A percentile compares a stretch with the other conserved stretches of the same genome.
Evolutionary conservation across 2,329 filamentous ascomycete species (phyloP).

Genomic region (Onygenales sp.): DNA sequence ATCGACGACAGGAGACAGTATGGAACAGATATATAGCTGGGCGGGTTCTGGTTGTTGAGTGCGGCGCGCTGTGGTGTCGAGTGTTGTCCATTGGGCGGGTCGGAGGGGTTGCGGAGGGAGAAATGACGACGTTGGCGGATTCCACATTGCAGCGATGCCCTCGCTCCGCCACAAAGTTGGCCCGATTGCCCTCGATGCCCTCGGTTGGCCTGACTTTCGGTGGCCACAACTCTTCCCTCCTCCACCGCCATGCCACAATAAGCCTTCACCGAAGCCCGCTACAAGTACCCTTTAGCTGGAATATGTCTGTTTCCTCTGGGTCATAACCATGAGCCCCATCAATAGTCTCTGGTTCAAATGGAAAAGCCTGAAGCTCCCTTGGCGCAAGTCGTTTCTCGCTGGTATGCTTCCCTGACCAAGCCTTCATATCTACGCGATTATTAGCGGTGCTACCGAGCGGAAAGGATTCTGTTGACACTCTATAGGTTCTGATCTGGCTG

Average conservation of each 20-base stretch:
- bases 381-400: conserved; percentile 51
- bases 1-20: too few species aligned
- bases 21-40: too few species aligned
- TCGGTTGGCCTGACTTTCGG: too few species aligned
- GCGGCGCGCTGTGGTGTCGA: background rate
- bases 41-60: background rate
- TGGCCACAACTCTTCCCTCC: background rate
- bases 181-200: too few species aligned
- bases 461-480: background rate
- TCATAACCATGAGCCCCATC: conserved; percentile 16
- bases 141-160: too few species aligned
- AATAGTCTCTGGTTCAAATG: conserved; percentile 51
- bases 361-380: conserved; percentile 53
- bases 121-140: conserved; percentile 1
- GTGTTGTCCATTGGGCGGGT: background rate
- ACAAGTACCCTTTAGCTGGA: background rate
- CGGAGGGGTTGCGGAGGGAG: too few species aligned
- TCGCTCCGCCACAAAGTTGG: background rate
- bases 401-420: conserved; percentile 30
- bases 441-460: conserved; percentile 3
- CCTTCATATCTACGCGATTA: background rate
- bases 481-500: conserved; percentile 49
- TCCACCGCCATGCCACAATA: background rate
- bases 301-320: background rate
- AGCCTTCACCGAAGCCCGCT: background rate